These are phyloP conservation scores for Escallonia rubra DNA, from an alignment of 129 eudicot genomes.

Conservation along the genomic window DNA sequence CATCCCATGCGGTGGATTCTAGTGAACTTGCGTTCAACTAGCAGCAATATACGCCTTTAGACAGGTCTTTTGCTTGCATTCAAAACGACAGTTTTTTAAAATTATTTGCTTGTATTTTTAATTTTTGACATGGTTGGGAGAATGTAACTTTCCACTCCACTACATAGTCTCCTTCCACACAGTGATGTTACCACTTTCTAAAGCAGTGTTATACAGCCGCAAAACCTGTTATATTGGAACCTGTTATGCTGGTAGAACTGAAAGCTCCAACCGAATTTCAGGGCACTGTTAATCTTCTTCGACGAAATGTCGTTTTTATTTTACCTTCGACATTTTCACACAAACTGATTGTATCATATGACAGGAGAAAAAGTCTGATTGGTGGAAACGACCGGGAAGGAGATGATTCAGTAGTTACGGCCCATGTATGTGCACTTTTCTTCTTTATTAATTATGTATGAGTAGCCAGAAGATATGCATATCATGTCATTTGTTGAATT, in stretches of 20 bases:
- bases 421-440: slow-evolving; percentile 59
- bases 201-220: slow-evolving; percentile 71
- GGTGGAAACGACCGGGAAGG: slow-evolving; percentile 97
- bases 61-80: slow-evolving; percentile 51
- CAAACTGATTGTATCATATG: slow-evolving; percentile 2
- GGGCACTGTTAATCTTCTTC: slow-evolving; percentile 49
- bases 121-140: no score
- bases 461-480: no score
- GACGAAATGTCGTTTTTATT: not conserved
- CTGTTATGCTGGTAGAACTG: slow-evolving; percentile 91
- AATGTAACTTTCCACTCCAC: not conserved
- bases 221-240: slow-evolving; percentile 91
- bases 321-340: not conserved
- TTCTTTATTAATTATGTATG: not conserved
- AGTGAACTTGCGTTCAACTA: slow-evolving; percentile 98
- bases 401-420: slow-evolving; percentile 77
- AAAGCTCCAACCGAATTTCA: slow-evolving; percentile 89
- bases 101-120: no score
- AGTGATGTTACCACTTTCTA: slow-evolving; percentile 12
- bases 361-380: slow-evolving; percentile 94
- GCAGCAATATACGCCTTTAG: slow-evolving; percentile 97
- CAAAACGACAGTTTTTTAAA: no score
- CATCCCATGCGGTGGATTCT: slow-evolving; percentile 95
- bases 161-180: not conserved
- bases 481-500: no score